Conservation (phyloP, 139 green algal genomes). For the Chlamydomonas eustigma region DNA sequence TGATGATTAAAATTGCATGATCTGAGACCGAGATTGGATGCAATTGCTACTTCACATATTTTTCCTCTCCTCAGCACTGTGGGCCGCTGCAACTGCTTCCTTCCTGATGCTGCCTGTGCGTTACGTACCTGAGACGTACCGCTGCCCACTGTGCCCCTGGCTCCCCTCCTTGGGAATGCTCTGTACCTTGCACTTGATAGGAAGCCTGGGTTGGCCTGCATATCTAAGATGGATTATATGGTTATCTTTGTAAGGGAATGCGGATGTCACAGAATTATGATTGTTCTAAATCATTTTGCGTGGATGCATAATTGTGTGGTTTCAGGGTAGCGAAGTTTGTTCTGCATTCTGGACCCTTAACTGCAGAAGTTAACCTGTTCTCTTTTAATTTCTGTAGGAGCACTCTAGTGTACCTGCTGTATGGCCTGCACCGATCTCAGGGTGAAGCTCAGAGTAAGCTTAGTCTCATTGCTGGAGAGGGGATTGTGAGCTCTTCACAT, state of each 20-base stretch:
- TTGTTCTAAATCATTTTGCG: background rate
- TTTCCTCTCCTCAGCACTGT: constrained; percentile 14
- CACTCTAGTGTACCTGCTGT: constrained; percentile 34
- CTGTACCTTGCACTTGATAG: constrained; percentile 68
- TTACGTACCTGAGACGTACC: constrained; percentile 46
- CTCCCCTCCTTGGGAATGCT: constrained; percentile 64
- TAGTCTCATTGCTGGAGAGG: too few relatives aligned
- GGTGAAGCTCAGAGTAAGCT: too few relatives aligned
- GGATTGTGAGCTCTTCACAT: too few relatives aligned
- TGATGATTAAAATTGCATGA: background rate
- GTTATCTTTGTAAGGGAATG: constrained; percentile 31
- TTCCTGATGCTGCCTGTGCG: constrained; percentile 38
- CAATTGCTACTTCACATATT: background rate
- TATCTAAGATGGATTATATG: constrained; percentile 77
- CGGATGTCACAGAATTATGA: background rate
- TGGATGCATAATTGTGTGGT: background rate
- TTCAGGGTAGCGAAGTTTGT: background rate
- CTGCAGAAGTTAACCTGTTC: background rate
- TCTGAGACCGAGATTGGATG: background rate
- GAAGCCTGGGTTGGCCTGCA: constrained; percentile 64
- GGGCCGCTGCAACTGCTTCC: constrained; percentile 15
- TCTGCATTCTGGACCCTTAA: background rate
- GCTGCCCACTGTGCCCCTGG: constrained; percentile 57
- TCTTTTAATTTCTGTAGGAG: constrained; percentile 1
- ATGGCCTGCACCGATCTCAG: constrained; percentile 38